Percentiles rank a stretch among this genome's conserved stretches.
phyloP scores from a whole-genome alignment of 2,329 filamentous ascomycete genomes.

The Fusarium illudens region DNA sequence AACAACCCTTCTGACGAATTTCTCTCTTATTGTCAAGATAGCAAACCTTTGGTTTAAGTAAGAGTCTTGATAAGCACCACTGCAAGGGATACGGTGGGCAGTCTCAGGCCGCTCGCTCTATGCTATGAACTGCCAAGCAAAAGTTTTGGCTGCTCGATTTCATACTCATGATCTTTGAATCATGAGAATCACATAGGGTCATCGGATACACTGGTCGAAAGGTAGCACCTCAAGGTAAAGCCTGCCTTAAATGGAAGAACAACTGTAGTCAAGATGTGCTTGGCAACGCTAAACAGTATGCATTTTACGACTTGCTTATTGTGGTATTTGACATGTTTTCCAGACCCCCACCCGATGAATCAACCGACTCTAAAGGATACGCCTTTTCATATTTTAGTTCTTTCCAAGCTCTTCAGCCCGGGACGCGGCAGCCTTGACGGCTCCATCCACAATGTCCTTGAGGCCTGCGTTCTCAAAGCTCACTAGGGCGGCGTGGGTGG shows the following conservation, averaged over 20 bases:
- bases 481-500: constrained; percentile 58
- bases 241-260: background rate
- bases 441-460: constrained; percentile 54
- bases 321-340: background rate
- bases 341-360: background rate
- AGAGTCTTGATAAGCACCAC: too few relatives aligned
- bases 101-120: too few relatives aligned
- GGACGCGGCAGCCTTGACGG: constrained; percentile 56
- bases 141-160: too few relatives aligned
- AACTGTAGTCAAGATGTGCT: background rate
- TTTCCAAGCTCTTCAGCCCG: constrained; percentile 56
- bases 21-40: too few relatives aligned
- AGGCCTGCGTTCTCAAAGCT: constrained; percentile 57
- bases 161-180: too few relatives aligned
- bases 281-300: background rate
- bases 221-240: background rate
- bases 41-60: too few relatives aligned
- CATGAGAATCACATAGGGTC: too few relatives aligned
- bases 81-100: too few relatives aligned
- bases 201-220: too few relatives aligned
- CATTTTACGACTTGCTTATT: background rate
- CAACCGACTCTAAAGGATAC: background rate
- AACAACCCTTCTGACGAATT: too few relatives aligned
- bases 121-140: too few relatives aligned
- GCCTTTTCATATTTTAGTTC: constrained; percentile 24